These are phyloP conservation scores for Iberis amara DNA, from an alignment of 441 rosid species.

Conservation along the genomic window DNA sequence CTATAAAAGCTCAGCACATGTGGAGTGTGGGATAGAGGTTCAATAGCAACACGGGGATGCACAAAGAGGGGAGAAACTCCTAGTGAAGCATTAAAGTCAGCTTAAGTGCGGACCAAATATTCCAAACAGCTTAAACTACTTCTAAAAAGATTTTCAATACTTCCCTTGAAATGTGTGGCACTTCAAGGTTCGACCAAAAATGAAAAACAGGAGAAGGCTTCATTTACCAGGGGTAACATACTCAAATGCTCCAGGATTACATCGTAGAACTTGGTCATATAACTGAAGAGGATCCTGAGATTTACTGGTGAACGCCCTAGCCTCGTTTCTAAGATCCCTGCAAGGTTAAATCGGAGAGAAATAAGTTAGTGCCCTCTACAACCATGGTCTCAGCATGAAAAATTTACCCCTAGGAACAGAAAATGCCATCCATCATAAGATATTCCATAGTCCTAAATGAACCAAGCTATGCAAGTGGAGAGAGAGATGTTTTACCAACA, in stretches of 20 bases:
- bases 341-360: constrained; percentile 11
- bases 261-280: constrained; percentile 60
- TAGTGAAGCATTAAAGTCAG: constrained; percentile 20
- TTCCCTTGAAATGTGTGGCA: constrained; percentile 12
- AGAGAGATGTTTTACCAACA: constrained; percentile 1
- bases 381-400: constrained; percentile 7
- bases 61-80: constrained; percentile 23
- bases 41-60: constrained; percentile 15
- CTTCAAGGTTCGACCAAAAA: constrained; percentile 5
- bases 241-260: constrained; percentile 78
- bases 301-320: constrained; percentile 31
- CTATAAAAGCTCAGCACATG: constrained; percentile 13
- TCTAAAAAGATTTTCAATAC: background rate
- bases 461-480: constrained; percentile 8
- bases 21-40: constrained; percentile 1
- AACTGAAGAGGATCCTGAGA: constrained; percentile 52
- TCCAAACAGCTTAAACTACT: constrained; percentile 4
- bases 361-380: background rate
- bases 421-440: constrained; percentile 1
- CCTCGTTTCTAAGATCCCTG: constrained; percentile 70
- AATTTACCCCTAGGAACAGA: background rate
- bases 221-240: constrained; percentile 71
- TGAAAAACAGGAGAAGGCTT: constrained; percentile 34
- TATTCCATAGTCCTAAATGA: background rate
- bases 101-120: constrained; percentile 14